Conservation (phyloP, 2,329 filamentous ascomycete genomes). For the Alternaria conjuncta region DNA sequence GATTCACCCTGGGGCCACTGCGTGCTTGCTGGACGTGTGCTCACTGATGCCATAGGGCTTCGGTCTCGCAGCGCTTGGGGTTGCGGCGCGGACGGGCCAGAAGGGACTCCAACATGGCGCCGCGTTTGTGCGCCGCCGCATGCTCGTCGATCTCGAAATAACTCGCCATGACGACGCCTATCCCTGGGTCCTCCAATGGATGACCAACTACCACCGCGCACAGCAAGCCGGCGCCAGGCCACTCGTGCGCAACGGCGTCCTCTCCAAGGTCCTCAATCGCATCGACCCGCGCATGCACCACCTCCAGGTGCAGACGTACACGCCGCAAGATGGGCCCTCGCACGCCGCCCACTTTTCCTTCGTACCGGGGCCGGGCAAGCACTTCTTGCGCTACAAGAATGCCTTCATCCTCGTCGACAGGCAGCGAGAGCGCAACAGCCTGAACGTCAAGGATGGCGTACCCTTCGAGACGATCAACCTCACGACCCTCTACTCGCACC, state of each 20-base stretch:
- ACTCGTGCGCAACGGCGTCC: constrained; percentile 43
- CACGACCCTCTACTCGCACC: constrained; percentile 88
- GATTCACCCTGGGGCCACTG: constrained; percentile 54
- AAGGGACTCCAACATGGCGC: constrained; percentile 75
- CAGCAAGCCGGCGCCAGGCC: constrained; percentile 57
- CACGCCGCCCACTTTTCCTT: constrained; percentile 82
- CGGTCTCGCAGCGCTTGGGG: constrained; percentile 87
- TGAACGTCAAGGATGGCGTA: constrained; percentile 78
- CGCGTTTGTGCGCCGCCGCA: constrained; percentile 77
- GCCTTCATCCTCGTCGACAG: constrained; percentile 88
- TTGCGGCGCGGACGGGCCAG: constrained; percentile 79
- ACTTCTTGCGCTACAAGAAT: constrained; percentile 84
- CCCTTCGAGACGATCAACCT: constrained; percentile 94
- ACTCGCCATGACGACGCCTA: constrained; percentile 93
- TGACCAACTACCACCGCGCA: constrained; percentile 77
- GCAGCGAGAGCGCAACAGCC: constrained; percentile 80
- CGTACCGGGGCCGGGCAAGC: constrained; percentile 87
- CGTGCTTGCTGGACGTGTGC: constrained; percentile 31
- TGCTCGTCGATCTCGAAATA: constrained; percentile 96
- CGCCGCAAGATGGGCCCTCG: constrained; percentile 69
- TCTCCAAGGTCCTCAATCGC: constrained; percentile 62
- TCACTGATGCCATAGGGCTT: constrained; percentile 66
- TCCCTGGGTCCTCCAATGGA: constrained; percentile 92
- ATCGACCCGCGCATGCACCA: constrained; percentile 68
- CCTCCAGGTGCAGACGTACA: constrained; percentile 69